phyloP scores from a whole-genome alignment of 2,329 filamentous ascomycete species.

The Teratosphaeria destructans region DNA sequence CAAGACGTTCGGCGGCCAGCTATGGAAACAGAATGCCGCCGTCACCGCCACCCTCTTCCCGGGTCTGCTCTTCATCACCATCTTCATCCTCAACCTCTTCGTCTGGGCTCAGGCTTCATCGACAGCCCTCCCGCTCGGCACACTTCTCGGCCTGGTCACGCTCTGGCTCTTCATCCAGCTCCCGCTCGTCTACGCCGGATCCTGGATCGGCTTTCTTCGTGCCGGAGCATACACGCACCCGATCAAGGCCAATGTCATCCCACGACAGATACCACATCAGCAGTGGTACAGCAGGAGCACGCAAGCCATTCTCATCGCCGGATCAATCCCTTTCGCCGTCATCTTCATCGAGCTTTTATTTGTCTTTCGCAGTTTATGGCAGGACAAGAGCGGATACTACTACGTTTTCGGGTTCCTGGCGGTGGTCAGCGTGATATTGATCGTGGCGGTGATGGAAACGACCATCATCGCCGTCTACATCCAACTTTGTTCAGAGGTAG shows the following conservation, averaged over 20 bases:
- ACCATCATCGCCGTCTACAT: slow-evolving; percentile 76
- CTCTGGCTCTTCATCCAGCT: slow-evolving; percentile 82
- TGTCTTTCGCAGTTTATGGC: slow-evolving; percentile 78
- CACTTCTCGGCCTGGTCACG: slow-evolving; percentile 58
- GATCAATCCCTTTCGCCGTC: slow-evolving; percentile 73
- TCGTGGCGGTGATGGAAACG: slow-evolving; percentile 70
- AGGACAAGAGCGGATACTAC: slow-evolving; percentile 85
- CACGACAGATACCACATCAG: slow-evolving; percentile 64
- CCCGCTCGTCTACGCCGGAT: slow-evolving; percentile 70
- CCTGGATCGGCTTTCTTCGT: slow-evolving; percentile 63
- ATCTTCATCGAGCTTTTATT: slow-evolving; percentile 82
- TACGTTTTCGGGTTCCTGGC: slow-evolving; percentile 83
- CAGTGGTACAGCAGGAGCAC: slow-evolving; percentile 62
- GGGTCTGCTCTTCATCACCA: slow-evolving; percentile 60
- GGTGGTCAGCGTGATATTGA: slow-evolving; percentile 60
- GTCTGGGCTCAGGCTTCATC: slow-evolving; percentile 85
- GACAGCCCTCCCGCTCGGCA: slow-evolving; percentile 76
- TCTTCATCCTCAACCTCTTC: slow-evolving; percentile 77
- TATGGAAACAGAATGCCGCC: slow-evolving; percentile 66
- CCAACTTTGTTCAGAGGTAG: slow-evolving; percentile 65
- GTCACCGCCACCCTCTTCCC: slow-evolving; percentile 67
- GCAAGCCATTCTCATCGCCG: slow-evolving; percentile 59
- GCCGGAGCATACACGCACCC: slow-evolving; percentile 68
- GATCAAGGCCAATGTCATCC: slow-evolving; percentile 60
- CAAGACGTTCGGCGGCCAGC: slow-evolving; percentile 67